Evolutionary conservation across 2,329 filamentous ascomycete genomes (phyloP).

Genomic region (Ophiocordyceps polyrhachis-furcata): DNA sequence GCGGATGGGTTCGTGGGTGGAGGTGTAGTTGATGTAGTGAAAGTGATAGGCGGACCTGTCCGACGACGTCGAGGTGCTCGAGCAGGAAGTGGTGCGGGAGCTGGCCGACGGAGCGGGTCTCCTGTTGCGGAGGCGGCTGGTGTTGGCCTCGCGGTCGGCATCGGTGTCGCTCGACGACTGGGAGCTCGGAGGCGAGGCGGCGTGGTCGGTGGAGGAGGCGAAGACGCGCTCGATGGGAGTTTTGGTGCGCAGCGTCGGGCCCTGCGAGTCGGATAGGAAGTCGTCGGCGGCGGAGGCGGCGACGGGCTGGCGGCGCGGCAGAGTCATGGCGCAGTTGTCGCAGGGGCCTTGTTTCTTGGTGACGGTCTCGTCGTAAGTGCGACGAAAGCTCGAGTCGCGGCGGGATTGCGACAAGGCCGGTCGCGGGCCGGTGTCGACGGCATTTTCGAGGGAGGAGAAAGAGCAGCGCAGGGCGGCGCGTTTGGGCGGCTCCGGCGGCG

Average conservation of each 20-base stretch:
- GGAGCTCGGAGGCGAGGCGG: conserved; percentile 32
- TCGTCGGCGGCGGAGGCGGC: conserved; percentile 7
- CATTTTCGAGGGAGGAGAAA: conserved; percentile 30
- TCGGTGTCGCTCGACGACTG: conserved; percentile 33
- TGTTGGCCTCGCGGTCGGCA: conserved; percentile 24
- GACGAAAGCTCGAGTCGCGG: conserved; percentile 39
- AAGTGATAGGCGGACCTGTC: conserved; percentile 31
- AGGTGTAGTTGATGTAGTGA: conserved; percentile 50
- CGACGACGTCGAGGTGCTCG: conserved; percentile 32
- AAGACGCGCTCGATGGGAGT: conserved; percentile 41
- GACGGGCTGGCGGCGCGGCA: conserved; percentile 23
- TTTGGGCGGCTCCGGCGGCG: conserved; percentile 8
- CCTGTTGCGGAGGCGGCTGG: conserved; percentile 18
- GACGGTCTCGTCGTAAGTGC: conserved; percentile 47
- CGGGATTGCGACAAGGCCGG: conserved; percentile 21
- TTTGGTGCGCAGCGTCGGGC: conserved; percentile 40
- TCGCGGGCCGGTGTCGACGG: conserved; percentile 31
- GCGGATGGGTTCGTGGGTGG: conserved; percentile 44
- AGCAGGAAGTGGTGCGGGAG: conserved; percentile 28
- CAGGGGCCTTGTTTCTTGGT: conserved; percentile 45
- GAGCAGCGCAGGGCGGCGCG: conserved; percentile 21
- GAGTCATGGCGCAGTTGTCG: conserved; percentile 48
- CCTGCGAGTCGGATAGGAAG: conserved; percentile 20
- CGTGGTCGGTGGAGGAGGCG: conserved; percentile 22
- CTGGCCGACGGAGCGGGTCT: conserved; percentile 24